Conservation (phyloP, 139 green algal genomes). For the Zygnema cylindricum region DNA sequence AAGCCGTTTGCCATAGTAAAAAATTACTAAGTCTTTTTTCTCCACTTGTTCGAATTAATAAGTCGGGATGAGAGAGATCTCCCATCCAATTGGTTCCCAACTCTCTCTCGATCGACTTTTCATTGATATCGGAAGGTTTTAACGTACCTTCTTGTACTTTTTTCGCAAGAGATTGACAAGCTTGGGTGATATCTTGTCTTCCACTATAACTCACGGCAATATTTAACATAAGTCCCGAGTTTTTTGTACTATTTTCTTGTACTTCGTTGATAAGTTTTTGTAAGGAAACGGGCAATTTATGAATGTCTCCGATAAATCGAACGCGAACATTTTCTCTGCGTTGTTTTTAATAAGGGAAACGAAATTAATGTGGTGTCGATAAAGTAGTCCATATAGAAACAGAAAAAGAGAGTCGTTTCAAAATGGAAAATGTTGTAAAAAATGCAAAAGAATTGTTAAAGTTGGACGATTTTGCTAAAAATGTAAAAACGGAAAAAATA, state of each 20-base stretch:
- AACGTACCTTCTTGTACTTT: conserved; percentile 68
- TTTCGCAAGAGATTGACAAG: conserved; percentile 67
- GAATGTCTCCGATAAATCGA: conserved; percentile 71
- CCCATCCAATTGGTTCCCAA: conserved; percentile 44
- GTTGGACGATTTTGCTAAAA: too few species aligned
- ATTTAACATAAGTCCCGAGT: conserved; percentile 65
- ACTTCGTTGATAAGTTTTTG: conserved; percentile 64
- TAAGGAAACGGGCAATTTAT: conserved; percentile 65
- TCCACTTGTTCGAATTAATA: conserved; percentile 82
- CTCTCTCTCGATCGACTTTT: conserved; percentile 20
- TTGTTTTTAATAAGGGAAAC: not conserved
- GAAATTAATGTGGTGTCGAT: not conserved
- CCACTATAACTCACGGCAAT: conserved; percentile 75
- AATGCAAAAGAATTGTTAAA: too few species aligned
- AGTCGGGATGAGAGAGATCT: conserved; percentile 68
- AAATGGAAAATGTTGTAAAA: too few species aligned
- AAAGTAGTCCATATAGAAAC: not conserved
- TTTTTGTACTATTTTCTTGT: conserved; percentile 64
- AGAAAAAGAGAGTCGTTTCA: not conserved
- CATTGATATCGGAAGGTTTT: conserved; percentile 62
- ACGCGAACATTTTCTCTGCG: conserved; percentile 66
- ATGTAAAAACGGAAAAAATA: too few species aligned
- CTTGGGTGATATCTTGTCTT: conserved; percentile 74
- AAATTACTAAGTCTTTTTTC: conserved; percentile 85
- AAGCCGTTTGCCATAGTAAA: conserved; percentile 81